Evolutionary conservation across 1,284 basidiomycete species (phyloP), one percentile per base, ranked within the genome.

Genomic region (Puccinia hordei): DNA sequence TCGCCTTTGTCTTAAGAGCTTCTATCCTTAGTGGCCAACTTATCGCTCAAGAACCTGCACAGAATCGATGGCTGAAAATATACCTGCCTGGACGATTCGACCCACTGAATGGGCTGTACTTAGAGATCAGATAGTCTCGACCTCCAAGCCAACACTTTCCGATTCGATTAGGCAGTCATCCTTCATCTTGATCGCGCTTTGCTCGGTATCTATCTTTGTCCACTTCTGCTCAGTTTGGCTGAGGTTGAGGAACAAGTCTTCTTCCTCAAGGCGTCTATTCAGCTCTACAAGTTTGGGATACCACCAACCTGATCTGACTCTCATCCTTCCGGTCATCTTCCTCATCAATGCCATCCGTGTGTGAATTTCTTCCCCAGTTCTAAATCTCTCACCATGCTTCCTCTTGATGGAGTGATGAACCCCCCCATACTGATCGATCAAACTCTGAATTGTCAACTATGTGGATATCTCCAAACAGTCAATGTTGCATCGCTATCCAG

Each of bases 21-120:
- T 41, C 49, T 51, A 51, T 9, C 49, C 22, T 51, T 3, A 51
- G 13, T 51, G 49, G 49, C 49, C 17, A 51, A 15, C 13, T 51
- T 51, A 51, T 51, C 49, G 13, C 49, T 9, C 49, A 51, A 51
- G 49, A 51, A 51, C 8, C 22, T 51, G 49, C 49, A 15, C 49
- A 51, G 49, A n/a, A 24, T 13, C 53, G 53, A 63, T 63, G 61
- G 35, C 30, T 35, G 30, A 63, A 35, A 33, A 30, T 10, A 41
- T 63, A 63, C 61, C 61, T 35, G 61, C 6, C 30, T 63, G 61
- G 61, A 63, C 61, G 10, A 19, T 63, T n/a, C 35, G 30, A 63
- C 30, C 30, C 3, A 63, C 30, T 12, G 30, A 63, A 63, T 63
- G 61, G 61, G 61, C 61, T 1, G 35, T 63, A 2, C 35, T 63